Conservation (phyloP, 1,139 yeast genomes). For the Candida smagusa region DNA sequence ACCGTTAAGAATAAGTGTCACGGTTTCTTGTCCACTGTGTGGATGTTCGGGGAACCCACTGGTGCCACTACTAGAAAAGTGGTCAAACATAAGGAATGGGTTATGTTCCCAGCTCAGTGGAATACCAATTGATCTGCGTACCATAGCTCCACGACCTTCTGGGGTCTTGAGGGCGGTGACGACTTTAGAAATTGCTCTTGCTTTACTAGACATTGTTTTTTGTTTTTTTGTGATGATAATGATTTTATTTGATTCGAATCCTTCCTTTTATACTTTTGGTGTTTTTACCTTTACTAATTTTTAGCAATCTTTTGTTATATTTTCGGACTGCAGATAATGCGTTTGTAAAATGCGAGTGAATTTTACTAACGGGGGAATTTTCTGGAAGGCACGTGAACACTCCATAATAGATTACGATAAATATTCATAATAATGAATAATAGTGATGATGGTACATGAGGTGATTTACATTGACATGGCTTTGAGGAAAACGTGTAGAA, state of each 20-base stretch:
- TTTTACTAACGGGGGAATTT: not conserved
- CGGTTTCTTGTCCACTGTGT: conserved; percentile 88
- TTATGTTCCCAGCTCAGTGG: conserved; percentile 55
- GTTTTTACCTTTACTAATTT: not conserved
- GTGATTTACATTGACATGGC: too few species aligned
- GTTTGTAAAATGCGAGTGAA: not conserved
- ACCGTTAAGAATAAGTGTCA: conserved; percentile 72
- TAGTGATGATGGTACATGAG: too few species aligned
- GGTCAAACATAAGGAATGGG: conserved; percentile 85
- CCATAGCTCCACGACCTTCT: conserved; percentile 87
- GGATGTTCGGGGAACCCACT: conserved; percentile 90
- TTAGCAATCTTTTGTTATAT: not conserved
- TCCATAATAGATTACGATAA: not conserved
- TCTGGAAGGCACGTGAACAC: not conserved
- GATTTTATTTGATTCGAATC: not conserved
- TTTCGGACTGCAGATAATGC: not conserved
- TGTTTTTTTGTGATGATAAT: not conserved
- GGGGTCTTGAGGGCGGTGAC: conserved; percentile 70
- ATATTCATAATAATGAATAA: too few species aligned
- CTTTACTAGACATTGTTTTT: conserved; percentile 6
- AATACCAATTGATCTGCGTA: conserved; percentile 81
- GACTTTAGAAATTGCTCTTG: conserved; percentile 56
- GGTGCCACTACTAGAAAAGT: conserved; percentile 48
- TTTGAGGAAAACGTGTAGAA: too few species aligned
- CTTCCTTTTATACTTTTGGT: not conserved